A percentile compares a stretch with the other conserved stretches of the same genome.
phyloP scores from a whole-genome alignment of 495 filamentous ascomycete genomes.

The Lasiosphaeria ovina region DNA sequence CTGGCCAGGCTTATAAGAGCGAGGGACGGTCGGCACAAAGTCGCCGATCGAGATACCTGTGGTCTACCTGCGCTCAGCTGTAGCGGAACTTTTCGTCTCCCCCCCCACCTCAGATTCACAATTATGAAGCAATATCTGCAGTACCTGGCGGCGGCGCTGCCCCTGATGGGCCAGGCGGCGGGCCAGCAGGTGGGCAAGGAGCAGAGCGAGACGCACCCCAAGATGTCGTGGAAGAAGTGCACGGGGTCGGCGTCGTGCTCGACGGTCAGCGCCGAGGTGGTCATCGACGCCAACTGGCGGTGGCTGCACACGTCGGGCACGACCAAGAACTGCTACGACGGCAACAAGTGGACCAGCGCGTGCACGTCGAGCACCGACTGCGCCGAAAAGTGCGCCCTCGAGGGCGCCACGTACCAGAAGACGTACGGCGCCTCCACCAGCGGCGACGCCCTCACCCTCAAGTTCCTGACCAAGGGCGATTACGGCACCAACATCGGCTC shows the following conservation, averaged over 20 bases:
- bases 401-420: slow-evolving; percentile 47
- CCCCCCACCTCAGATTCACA: slow-evolving; percentile 2
- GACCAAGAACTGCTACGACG: slow-evolving; percentile 50
- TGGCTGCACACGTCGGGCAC: slow-evolving; percentile 43
- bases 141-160: slow-evolving; percentile 33
- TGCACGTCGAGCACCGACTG: slow-evolving; percentile 46
- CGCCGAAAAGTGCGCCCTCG: slow-evolving; percentile 46
- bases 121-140: slow-evolving; percentile 31
- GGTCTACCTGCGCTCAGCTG: neutral
- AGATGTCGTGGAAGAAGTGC: slow-evolving; percentile 59
- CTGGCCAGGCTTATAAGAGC: slow-evolving; percentile 9
- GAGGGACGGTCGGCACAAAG: neutral
- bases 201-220: slow-evolving; percentile 57
- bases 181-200: slow-evolving; percentile 57
- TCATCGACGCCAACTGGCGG: slow-evolving; percentile 55
- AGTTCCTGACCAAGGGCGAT: slow-evolving; percentile 58
- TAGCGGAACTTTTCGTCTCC: neutral
- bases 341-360: slow-evolving; percentile 48
- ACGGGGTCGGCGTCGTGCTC: slow-evolving; percentile 50
- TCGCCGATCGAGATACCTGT: neutral
- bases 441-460: slow-evolving; percentile 49
- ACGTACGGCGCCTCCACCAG: slow-evolving; percentile 50
- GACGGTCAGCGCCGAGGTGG: slow-evolving; percentile 42
- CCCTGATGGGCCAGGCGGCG: slow-evolving; percentile 27
- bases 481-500: slow-evolving; percentile 54